Conservation (phyloP, 805 yeast species). For the Hanseniaspora taiwanica region DNA sequence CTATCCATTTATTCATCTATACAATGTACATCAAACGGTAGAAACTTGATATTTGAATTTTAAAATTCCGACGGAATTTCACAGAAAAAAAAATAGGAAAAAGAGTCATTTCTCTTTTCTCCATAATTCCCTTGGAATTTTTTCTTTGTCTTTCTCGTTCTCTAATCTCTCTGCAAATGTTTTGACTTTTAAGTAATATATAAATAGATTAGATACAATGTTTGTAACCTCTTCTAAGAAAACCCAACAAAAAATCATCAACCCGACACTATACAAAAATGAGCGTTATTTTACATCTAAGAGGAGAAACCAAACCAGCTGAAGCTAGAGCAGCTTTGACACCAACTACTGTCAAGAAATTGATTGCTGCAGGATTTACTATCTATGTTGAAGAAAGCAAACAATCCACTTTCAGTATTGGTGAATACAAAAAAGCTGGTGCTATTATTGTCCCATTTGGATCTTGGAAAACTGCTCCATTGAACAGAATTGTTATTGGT, state of each 20-base stretch:
- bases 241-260: background rate
- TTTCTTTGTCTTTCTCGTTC: background rate
- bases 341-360: conserved; percentile 75
- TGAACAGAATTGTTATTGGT: conserved; percentile 80
- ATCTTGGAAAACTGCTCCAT: conserved; percentile 87
- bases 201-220: no score
- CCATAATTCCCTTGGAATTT: background rate
- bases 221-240: background rate
- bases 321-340: conserved; percentile 97
- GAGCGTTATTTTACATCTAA: conserved; percentile 60
- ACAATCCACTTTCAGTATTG: conserved; percentile 64
- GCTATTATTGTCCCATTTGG: conserved; percentile 84
- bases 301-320: conserved; percentile 94
- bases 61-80: background rate
- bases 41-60: no score
- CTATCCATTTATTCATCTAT: no score
- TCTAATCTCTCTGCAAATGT: no score
- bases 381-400: conserved; percentile 79
- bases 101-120: background rate
- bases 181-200: no score
- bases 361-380: conserved; percentile 78
- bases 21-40: no score
- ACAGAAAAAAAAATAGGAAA: background rate
- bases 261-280: conserved; percentile 6
- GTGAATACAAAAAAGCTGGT: conserved; percentile 72